Evolutionary conservation across 306 rosid species (phyloP), one percentile per base, ranked within the genome.

Genomic region (Alnus rubra): DNA sequence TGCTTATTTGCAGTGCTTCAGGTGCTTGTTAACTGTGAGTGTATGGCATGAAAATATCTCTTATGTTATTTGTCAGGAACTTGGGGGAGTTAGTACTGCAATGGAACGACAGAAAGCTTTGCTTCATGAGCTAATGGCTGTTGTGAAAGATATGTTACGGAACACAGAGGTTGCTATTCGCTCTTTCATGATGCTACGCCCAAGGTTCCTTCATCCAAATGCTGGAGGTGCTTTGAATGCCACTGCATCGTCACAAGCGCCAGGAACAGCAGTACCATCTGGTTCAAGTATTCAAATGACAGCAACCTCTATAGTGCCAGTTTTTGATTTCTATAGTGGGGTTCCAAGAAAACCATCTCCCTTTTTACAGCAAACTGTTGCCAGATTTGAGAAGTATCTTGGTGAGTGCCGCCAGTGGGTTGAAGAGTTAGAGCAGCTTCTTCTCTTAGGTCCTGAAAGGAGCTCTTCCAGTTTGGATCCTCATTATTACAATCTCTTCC

Each of bases 101-200:
- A 88, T 93, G 94, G 99, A 91, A 64, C 88, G 94, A 14, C 97
- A 96, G 79, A 96, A 91, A 86, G 77, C 89, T 58, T 42, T 88
- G 78, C 84, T 93, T 78, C 94, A 83, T 33, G 94, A 91, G 84
- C 78, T 91, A 83, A 96, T 91, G 99, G 81, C 75, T 49, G 81
- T 63, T 74, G 97, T 82, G 58, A 93, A 96, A 86, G 97, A 85
- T 78, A 91, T 91, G 97, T 77, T 93, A 78, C 86, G 91, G 78
- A 96, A 89, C 83, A 93, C 97, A 0, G 99, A 96, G 92, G 88
- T 93, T 79, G 98, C 97, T 48, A 86, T 96, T 88, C 98, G 96
- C 35, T 91, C 99, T 75, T 96, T 96, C 86, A 90, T 91, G 96
- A 91, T 91, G 87, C 83, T 95, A 81, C 92, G 84, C 19, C 96